Conservation (phyloP, 1,284 basidiomycete species). For the Xerocomus nothofagi region DNA sequence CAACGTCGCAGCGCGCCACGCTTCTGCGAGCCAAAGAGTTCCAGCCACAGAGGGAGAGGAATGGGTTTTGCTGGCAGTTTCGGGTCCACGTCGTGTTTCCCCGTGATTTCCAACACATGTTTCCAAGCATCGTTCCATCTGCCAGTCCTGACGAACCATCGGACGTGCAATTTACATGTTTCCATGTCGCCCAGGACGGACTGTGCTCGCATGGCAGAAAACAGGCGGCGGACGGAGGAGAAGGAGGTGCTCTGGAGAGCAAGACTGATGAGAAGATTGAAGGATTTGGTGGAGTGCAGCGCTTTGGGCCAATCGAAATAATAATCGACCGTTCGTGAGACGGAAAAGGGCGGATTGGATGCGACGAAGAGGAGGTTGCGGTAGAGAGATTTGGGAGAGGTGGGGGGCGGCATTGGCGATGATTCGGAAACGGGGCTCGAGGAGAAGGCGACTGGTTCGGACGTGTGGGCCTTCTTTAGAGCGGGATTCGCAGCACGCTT, state of each 20-base stretch:
- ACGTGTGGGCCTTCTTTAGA: neutral
- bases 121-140: constrained; percentile 52
- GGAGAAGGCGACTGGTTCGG: constrained; percentile 1
- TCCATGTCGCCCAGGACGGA: constrained; percentile 41
- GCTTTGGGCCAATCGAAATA: constrained; percentile 41
- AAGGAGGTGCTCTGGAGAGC: constrained; percentile 46
- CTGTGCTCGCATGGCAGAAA: constrained; percentile 42
- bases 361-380: constrained; percentile 46
- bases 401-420: constrained; percentile 13
- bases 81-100: neutral
- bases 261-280: constrained; percentile 52
- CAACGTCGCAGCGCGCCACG: constrained; percentile 33
- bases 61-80: constrained; percentile 17
- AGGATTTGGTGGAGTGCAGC: constrained; percentile 50
- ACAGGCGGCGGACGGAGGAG: constrained; percentile 42
- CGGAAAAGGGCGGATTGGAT: constrained; percentile 26
- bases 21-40: constrained; percentile 46
- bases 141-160: constrained; percentile 49
- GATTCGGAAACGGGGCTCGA: too few species aligned
- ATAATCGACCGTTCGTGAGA: constrained; percentile 49
- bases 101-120: constrained; percentile 28
- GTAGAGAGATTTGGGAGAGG: constrained; percentile 39
- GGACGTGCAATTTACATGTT: constrained; percentile 49
- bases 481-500: neutral
- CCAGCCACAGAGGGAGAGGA: constrained; percentile 52